Evolutionary conservation across 2,329 filamentous ascomycete species (phyloP).

Genomic region (Xenoacremonium recifei): DNA sequence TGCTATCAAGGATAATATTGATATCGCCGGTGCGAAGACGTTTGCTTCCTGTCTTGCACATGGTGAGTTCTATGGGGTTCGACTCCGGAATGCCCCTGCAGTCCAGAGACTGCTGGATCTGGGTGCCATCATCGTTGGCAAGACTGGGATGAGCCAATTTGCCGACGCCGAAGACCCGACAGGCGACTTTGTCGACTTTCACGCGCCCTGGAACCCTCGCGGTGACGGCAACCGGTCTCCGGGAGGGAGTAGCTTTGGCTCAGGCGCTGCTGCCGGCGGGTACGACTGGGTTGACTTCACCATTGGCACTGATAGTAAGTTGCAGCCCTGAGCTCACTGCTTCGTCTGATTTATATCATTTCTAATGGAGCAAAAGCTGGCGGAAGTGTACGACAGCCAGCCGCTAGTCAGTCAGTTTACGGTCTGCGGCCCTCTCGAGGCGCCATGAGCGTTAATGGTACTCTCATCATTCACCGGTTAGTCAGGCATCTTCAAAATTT

Average conservation of each 20-base stretch:
- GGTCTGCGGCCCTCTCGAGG: not conserved
- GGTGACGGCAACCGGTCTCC: constrained; percentile 33
- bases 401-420: not conserved
- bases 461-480: not conserved
- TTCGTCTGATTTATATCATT: not conserved
- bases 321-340: not conserved
- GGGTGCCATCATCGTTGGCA: not conserved
- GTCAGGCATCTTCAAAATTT: too few relatives aligned
- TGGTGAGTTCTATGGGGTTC: not conserved
- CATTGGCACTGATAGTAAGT: constrained; percentile 17
- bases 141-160: constrained; percentile 35
- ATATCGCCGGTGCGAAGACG: not conserved
- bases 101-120: not conserved
- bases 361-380: not conserved
- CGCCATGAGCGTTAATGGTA: not conserved
- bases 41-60: not conserved
- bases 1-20: not conserved
- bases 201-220: constrained; percentile 34
- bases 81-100: not conserved
- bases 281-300: constrained; percentile 34
- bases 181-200: constrained; percentile 27
- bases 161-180: constrained; percentile 32
- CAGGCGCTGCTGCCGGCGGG: constrained; percentile 27
- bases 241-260: constrained; percentile 28
- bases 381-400: not conserved